These are phyloP conservation scores for Populus alba DNA, from an alignment of 345 rosid species.

Conservation along the genomic window DNA sequence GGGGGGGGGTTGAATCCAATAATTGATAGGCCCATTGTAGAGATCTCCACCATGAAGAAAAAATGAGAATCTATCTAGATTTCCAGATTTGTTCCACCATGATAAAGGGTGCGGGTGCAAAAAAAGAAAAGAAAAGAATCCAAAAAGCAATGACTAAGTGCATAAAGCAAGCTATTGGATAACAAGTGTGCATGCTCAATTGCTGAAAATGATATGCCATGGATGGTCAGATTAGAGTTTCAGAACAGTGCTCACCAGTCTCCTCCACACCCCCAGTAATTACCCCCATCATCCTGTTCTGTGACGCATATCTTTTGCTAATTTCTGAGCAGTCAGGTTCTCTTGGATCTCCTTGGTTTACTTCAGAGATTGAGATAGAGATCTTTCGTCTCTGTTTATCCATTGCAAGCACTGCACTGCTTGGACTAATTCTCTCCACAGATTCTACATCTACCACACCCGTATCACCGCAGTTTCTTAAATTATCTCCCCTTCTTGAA, in stretches of 20 bases:
- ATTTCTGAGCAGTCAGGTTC: slow-evolving; percentile 23
- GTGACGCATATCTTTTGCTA: slow-evolving; percentile 19
- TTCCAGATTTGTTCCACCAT: background rate
- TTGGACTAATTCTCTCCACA: slow-evolving; percentile 38
- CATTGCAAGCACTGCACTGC: slow-evolving; percentile 45
- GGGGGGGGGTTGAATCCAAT: background rate
- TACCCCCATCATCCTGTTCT: slow-evolving; percentile 26
- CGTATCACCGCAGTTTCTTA: slow-evolving; percentile 14
- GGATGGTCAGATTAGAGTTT: background rate
- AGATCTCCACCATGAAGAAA: background rate
- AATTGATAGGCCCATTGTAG: background rate
- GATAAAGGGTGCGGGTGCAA: background rate
- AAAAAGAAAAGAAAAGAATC: background rate
- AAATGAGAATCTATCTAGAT: background rate
- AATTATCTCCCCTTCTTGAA: slow-evolving; percentile 22
- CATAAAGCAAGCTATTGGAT: background rate
- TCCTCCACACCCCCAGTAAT: slow-evolving; percentile 39
- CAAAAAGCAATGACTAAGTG: background rate
- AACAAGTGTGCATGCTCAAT: background rate
- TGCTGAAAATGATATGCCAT: background rate
- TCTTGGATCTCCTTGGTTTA: slow-evolving; percentile 11
- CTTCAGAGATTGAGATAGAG: slow-evolving; percentile 14
- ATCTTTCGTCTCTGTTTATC: slow-evolving; percentile 20
- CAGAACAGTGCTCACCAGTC: slow-evolving; percentile 39
- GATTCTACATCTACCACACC: slow-evolving; percentile 32